phyloP scores from a whole-genome alignment of 345 rosid species.

The Boechera divaricarpa region DNA sequence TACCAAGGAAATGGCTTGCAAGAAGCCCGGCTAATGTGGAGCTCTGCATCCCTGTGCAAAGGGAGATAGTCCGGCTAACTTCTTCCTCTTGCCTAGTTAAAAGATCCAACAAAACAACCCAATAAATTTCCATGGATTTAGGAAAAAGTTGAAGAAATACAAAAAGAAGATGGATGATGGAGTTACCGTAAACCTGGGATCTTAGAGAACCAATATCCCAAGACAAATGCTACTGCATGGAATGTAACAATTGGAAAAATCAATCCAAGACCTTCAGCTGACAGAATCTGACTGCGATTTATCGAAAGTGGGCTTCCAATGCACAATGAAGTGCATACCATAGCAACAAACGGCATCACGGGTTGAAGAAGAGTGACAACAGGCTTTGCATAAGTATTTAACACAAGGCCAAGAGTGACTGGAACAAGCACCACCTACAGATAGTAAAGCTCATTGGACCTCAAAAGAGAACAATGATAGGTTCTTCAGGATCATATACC shows the following conservation, averaged over 20 bases:
- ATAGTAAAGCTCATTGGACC: conserved; percentile 17
- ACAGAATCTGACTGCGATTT: conserved; percentile 74
- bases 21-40: conserved; percentile 93
- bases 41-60: conserved; percentile 98
- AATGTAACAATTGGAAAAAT: conserved; percentile 80
- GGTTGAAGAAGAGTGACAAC: conserved; percentile 70
- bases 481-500: not conserved
- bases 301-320: conserved; percentile 96
- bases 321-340: conserved; percentile 88
- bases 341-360: conserved; percentile 91
- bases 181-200: conserved; percentile 75
- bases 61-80: conserved; percentile 81
- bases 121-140: not conserved
- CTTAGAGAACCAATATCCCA: conserved; percentile 90
- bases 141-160: not conserved
- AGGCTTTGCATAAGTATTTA: conserved; percentile 89
- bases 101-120: conserved; percentile 9
- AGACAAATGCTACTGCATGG: conserved; percentile 72
- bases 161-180: conserved; percentile 2
- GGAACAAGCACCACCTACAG: conserved; percentile 91
- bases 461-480: conserved; percentile 22
- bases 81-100: conserved; percentile 82
- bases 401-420: conserved; percentile 74
- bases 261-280: conserved; percentile 69
- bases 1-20: conserved; percentile 83